Conservation (phyloP, 139 green algal species). For the Chlorella sp. region DNA sequence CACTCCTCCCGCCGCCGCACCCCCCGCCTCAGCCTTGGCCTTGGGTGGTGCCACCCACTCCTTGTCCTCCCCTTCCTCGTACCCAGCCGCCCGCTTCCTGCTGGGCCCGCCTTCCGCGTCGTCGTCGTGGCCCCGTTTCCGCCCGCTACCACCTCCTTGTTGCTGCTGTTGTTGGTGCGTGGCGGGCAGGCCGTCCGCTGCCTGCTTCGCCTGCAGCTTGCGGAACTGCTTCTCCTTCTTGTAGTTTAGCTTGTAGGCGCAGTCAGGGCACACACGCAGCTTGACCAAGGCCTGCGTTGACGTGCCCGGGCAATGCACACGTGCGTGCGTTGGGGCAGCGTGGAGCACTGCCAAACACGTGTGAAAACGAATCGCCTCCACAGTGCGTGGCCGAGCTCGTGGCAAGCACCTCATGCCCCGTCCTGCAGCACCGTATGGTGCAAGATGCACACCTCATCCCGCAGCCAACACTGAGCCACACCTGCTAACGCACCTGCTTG, state of each 20-base stretch:
- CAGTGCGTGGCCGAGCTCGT: background rate
- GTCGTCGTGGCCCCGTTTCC: background rate
- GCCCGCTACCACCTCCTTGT: background rate
- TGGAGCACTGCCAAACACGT: no score
- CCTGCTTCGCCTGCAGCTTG: constrained; percentile 4
- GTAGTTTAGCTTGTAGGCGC: constrained; percentile 80
- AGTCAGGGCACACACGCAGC: constrained; percentile 70
- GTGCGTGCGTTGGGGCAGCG: no score
- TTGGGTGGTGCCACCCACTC: constrained; percentile 11
- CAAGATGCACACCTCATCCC: background rate
- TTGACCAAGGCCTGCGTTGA: constrained; percentile 57
- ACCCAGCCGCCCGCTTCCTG: background rate
- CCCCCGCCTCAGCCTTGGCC: background rate
- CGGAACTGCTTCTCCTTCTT: constrained; percentile 14
- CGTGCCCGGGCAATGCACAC: no score
- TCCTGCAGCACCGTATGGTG: background rate
- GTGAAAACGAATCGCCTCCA: no score
- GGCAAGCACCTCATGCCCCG: background rate
- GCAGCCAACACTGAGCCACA: background rate
- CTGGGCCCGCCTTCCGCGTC: background rate
- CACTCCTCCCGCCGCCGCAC: background rate
- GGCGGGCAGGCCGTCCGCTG: background rate
- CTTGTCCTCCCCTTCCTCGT: constrained; percentile 8
- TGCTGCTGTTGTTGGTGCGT: background rate
- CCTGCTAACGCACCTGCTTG: constrained; percentile 54